These are phyloP conservation scores for Fusarium secorum DNA, from an alignment of 2,329 filamentous ascomycete species.

Conservation along the genomic window DNA sequence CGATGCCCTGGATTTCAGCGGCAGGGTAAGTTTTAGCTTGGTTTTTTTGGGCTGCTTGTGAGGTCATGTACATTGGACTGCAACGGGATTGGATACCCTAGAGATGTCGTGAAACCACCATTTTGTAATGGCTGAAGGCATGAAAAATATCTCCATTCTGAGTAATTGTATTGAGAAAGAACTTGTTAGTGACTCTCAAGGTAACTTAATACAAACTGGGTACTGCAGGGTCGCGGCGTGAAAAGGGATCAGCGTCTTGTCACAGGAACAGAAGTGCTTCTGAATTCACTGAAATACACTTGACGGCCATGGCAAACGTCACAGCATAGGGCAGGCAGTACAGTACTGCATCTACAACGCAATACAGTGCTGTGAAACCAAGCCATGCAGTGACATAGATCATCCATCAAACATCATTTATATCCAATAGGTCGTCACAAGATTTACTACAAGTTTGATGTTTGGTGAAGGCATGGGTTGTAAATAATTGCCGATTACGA, in stretches of 20 bases:
- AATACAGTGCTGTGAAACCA: neutral
- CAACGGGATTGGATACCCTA: slow-evolving; percentile 22
- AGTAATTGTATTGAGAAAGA: neutral
- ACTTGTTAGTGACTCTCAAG: neutral
- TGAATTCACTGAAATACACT: neutral
- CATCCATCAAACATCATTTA: neutral
- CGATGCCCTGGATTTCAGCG: slow-evolving; percentile 31
- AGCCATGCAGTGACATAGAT: neutral
- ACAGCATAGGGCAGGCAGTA: neutral
- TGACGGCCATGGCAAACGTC: neutral
- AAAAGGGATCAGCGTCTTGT: slow-evolving; percentile 1
- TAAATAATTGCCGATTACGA: neutral
- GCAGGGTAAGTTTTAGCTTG: slow-evolving; percentile 18
- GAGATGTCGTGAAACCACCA: neutral
- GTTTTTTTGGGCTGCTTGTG: slow-evolving; percentile 29
- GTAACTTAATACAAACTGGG: neutral
- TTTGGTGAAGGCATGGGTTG: neutral
- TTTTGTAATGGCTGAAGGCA: neutral
- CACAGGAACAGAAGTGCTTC: neutral
- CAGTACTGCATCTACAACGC: neutral
- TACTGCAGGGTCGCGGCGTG: slow-evolving; percentile 19
- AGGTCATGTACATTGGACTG: slow-evolving; percentile 27
- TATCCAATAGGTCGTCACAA: neutral
- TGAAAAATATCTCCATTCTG: neutral
- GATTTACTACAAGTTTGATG: neutral